Percentiles rank a stretch among this genome's conserved stretches.
These are phyloP conservation scores for Amniculicola lignicola DNA, from an alignment of 495 filamentous ascomycete genomes.

Conservation along the genomic window DNA sequence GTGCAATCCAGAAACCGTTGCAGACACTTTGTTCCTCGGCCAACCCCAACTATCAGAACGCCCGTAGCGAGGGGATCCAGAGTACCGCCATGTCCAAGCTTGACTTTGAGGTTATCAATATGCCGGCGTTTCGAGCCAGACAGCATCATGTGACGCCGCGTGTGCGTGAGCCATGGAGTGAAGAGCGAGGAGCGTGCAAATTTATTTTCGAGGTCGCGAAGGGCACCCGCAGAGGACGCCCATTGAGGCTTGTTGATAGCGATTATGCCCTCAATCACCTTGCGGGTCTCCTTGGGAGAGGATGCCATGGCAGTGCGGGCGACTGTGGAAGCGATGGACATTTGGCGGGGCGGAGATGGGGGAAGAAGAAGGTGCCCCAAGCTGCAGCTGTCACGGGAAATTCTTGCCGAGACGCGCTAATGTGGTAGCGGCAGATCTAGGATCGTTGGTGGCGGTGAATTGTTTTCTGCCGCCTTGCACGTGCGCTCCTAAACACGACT, in stretches of 20 bases:
- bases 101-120: conserved; percentile 61
- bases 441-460: no score
- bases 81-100: conserved; percentile 95
- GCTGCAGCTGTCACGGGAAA: background rate
- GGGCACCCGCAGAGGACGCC: conserved; percentile 79
- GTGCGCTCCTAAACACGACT: no score
- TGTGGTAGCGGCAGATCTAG: no score
- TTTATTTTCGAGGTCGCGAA: conserved; percentile 74
- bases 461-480: no score
- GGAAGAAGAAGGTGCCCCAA: background rate
- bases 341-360: background rate
- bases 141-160: conserved; percentile 53
- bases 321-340: conserved; percentile 10
- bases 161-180: conserved; percentile 64
- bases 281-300: conserved; percentile 17
- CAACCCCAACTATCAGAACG: conserved; percentile 83
- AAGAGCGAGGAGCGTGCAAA: conserved; percentile 82
- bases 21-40: conserved; percentile 81
- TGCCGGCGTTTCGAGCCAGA: conserved; percentile 53
- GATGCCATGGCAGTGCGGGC: conserved; percentile 26
- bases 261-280: conserved; percentile 31
- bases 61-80: conserved; percentile 92
- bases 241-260: conserved; percentile 85
- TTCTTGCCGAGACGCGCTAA: background rate
- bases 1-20: conserved; percentile 76